Evolutionary conservation across 306 rosid genomes (phyloP), one percentile per base, ranked within the genome.

Genomic region (Calophaca sinica): DNA sequence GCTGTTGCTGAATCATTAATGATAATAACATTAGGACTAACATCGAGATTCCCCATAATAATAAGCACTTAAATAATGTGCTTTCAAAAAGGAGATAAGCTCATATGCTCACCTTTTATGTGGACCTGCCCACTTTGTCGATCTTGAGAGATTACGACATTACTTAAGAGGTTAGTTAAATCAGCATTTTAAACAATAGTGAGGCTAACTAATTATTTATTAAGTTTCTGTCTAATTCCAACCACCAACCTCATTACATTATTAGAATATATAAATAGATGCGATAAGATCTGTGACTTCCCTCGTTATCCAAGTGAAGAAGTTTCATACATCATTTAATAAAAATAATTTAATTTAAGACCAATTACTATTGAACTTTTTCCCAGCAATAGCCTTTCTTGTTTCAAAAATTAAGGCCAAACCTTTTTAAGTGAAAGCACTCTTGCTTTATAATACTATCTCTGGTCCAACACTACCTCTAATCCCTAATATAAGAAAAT

Each of bases 121-220:
- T 59, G 83, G 82, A 29, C 74, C 66, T 79, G 2, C 46, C 70
- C 70, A 62, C 78, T 76, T 76, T 15, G 7, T 51, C 33, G 9
- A 70, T 75, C 41, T 44, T 70, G 51, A 35, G 20, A 9, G 41
- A 66, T 20, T 72, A n/a, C 66, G n/a, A 0, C 46, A 32, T 48
- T 20, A 20, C 57, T 49, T 11, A 1, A 13, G 4, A 44, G 5
- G 35, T 60, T 74, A 41, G 72, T 62, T 59, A 57, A 70, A 69
- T 74, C 72, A 11, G 6, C 49, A 7, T 48, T 62, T 54, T 42
- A 46, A 52, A 74, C 20, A 70, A 60, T 48, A 20, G 26, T 20
- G 26, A 20, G 44, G 9, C 63, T 1, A 62, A 68, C 11, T 68
- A 60, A 32, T 14, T 12, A 29, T 74, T 36, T 33, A 31, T 57